These are phyloP conservation scores for Pichia membranifaciens DNA, from an alignment of 805 yeast species.

Conservation along the genomic window DNA sequence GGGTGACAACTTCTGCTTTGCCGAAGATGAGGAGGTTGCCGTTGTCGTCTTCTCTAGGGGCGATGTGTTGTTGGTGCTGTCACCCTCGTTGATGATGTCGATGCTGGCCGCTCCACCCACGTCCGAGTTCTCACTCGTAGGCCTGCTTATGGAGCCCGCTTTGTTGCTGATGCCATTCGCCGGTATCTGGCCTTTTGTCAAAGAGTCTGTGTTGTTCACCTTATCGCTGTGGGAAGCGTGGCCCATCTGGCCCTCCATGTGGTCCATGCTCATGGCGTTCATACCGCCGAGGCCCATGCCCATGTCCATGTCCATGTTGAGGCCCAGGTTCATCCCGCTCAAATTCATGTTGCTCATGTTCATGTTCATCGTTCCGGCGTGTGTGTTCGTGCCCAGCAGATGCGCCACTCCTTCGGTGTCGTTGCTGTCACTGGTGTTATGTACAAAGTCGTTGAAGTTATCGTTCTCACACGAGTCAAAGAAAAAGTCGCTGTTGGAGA, in stretches of 20 bases:
- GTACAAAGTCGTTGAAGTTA: constrained; percentile 5
- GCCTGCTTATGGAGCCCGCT: neutral
- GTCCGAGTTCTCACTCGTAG: neutral
- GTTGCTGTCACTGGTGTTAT: neutral
- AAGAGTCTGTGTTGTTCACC: neutral
- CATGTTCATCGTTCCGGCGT: neutral
- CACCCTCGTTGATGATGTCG: neutral
- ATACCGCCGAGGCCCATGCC: neutral
- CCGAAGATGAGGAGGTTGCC: neutral
- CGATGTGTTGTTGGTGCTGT: neutral
- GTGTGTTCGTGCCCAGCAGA: too few species aligned
- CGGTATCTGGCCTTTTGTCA: neutral
- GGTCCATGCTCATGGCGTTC: neutral
- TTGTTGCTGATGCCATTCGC: neutral
- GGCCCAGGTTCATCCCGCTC: neutral
- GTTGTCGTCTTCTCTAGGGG: neutral
- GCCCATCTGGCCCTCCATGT: neutral
- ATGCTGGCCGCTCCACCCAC: constrained; percentile 4
- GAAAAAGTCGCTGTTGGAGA: constrained; percentile 1
- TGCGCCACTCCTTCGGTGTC: too few species aligned
- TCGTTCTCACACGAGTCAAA: constrained; percentile 1
- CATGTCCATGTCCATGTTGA: neutral
- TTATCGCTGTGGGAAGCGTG: neutral
- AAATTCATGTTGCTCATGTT: neutral
- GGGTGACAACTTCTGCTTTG: constrained; percentile 14